Evolutionary conservation across 2,329 filamentous ascomycete species (phyloP).

Genomic region (Penicillium sp.): DNA sequence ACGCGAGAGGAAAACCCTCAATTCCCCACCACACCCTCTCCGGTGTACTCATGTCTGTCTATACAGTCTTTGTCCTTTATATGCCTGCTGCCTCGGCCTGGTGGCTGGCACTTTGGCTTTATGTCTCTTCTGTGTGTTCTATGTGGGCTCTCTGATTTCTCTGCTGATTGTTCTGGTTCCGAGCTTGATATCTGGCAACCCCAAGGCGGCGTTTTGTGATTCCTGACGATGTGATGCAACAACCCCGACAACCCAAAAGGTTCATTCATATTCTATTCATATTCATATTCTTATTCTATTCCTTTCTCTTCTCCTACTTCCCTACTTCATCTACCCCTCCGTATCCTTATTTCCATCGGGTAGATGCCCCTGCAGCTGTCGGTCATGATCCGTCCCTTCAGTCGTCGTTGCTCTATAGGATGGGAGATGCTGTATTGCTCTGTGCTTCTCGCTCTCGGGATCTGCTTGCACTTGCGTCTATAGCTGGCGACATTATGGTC

Average conservation of each 20-base stretch:
- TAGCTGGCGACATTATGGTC: too few species aligned
- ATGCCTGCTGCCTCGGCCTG: not conserved
- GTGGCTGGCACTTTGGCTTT: not conserved
- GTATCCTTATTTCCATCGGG: too few species aligned
- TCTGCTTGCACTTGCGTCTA: too few species aligned
- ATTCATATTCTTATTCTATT: slow-evolving; percentile 4
- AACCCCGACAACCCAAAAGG: slow-evolving; percentile 16
- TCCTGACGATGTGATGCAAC: slow-evolving; percentile 25
- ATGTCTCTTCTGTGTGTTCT: not conserved
- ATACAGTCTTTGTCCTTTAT: slow-evolving; percentile 2
- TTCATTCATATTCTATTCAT: slow-evolving; percentile 4
- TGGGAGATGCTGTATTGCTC: too few species aligned
- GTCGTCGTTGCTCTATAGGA: not conserved
- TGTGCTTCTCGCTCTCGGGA: too few species aligned
- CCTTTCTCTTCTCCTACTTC: slow-evolving; percentile 1
- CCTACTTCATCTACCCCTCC: too few species aligned
- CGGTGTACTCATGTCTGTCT: slow-evolving; percentile 14
- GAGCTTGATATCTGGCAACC: slow-evolving; percentile 11
- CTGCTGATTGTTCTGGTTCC: slow-evolving; percentile 1
- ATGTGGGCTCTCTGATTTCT: slow-evolving; percentile 13
- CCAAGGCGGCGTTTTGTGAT: slow-evolving; percentile 22
- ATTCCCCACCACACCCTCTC: not conserved
- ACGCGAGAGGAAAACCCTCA: not conserved
- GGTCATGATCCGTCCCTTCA: too few species aligned
- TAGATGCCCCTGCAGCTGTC: too few species aligned